Percentiles rank a stretch among this genome's conserved stretches.
phyloP scores from a whole-genome alignment of 352 stramenopile species.

The Pythium diclinum region DNA sequence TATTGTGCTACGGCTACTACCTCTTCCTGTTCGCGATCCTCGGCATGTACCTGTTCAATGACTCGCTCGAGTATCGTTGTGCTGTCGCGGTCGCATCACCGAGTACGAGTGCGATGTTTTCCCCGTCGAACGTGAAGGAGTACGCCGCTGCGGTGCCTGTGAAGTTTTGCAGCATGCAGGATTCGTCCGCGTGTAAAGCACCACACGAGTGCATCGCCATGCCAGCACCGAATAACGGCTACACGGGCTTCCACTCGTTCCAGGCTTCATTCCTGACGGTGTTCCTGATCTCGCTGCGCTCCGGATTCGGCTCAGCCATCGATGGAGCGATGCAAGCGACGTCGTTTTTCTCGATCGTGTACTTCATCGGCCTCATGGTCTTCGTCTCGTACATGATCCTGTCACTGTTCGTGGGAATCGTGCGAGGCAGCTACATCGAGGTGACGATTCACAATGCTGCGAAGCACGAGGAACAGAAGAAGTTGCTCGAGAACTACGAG shows the following conservation, averaged over 20 bases:
- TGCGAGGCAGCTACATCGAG: constrained; percentile 74
- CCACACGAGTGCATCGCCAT: constrained; percentile 57
- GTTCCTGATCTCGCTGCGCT: constrained; percentile 74
- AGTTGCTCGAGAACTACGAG: constrained; percentile 37
- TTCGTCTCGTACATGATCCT: constrained; percentile 87
- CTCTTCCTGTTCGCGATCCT: constrained; percentile 84
- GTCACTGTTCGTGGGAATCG: constrained; percentile 77
- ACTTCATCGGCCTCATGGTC: constrained; percentile 77
- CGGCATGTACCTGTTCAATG: constrained; percentile 86
- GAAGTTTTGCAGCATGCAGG: constrained; percentile 51
- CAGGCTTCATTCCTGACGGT: constrained; percentile 77
- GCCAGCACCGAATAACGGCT: constrained; percentile 61
- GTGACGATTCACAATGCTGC: constrained; percentile 49
- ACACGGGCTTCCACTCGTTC: constrained; percentile 83
- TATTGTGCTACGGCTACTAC: constrained; percentile 84
- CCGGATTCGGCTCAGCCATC: constrained; percentile 72
- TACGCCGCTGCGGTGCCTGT: constrained; percentile 52
- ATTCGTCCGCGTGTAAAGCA: constrained; percentile 28
- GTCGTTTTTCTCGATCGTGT: constrained; percentile 74
- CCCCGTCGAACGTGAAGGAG: constrained; percentile 27
- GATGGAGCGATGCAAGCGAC: constrained; percentile 69
- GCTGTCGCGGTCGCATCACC: constrained; percentile 31
- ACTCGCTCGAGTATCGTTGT: constrained; percentile 75
- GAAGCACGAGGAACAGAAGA: constrained; percentile 31
- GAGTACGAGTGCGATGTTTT: constrained; percentile 21